phyloP scores from a whole-genome alignment of 208 protist genomes.

The Angomonas ambiguus region DNA sequence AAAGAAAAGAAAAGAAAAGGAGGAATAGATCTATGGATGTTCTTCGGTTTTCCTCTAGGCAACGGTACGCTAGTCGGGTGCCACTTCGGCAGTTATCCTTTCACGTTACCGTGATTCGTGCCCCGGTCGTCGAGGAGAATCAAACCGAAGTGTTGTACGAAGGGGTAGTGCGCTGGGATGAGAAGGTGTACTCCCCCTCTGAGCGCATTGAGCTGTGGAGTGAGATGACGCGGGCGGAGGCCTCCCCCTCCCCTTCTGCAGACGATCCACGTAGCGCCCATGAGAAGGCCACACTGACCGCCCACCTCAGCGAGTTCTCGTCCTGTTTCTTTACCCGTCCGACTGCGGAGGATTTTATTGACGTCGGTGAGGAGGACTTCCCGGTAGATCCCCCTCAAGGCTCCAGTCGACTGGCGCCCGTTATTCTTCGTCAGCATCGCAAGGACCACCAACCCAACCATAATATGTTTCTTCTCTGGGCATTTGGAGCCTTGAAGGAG shows the following conservation, averaged over 20 bases:
- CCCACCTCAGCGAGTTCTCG: constrained; percentile 17
- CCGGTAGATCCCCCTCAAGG: constrained; percentile 57
- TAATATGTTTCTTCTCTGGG: constrained; percentile 78
- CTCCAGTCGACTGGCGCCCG: constrained; percentile 43
- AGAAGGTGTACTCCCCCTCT: constrained; percentile 54
- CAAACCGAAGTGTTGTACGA: constrained; percentile 37
- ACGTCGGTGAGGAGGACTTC: constrained; percentile 42
- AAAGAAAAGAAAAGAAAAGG: neutral
- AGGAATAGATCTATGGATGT: constrained; percentile 38
- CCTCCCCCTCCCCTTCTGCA: neutral
- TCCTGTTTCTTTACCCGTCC: constrained; percentile 64
- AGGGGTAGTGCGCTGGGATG: constrained; percentile 48
- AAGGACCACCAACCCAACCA: constrained; percentile 49
- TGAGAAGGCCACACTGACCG: constrained; percentile 12
- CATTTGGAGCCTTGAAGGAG: constrained; percentile 17
- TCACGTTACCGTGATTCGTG: constrained; percentile 52
- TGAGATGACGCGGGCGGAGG: constrained; percentile 5
- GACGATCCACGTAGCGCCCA: neutral
- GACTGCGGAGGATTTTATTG: constrained; percentile 62
- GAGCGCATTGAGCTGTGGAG: constrained; percentile 41
- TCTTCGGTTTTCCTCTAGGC: constrained; percentile 45
- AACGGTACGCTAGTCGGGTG: constrained; percentile 48
- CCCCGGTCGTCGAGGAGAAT: constrained; percentile 62
- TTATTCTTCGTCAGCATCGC: constrained; percentile 63
- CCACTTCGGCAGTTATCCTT: constrained; percentile 51